Percentiles rank a stretch among this genome's conserved stretches.
These are phyloP conservation scores for Heritiera littoralis DNA, from an alignment of 345 rosid genomes.

Conservation along the genomic window DNA sequence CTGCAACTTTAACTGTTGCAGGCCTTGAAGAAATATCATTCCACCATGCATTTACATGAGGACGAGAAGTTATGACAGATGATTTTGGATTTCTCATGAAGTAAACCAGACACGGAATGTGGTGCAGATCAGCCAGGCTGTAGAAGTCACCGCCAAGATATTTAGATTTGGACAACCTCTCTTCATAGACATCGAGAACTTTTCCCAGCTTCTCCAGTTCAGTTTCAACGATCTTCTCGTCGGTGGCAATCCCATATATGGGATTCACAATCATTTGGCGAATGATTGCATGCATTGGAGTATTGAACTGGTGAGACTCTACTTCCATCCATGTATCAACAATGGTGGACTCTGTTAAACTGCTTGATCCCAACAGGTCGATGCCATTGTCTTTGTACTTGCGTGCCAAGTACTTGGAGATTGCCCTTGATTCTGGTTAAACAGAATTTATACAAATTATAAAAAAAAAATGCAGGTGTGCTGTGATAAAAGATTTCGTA, in stretches of 20 bases:
- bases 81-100: slow-evolving; percentile 34
- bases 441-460: neutral
- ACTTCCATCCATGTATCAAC: slow-evolving; percentile 50
- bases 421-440: slow-evolving; percentile 49
- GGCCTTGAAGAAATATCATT: slow-evolving; percentile 25
- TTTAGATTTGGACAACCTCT: slow-evolving; percentile 32
- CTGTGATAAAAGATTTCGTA: no score
- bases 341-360: slow-evolving; percentile 25
- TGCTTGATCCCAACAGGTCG: slow-evolving; percentile 25
- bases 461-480: no score
- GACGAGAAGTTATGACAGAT: slow-evolving; percentile 15
- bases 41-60: slow-evolving; percentile 24
- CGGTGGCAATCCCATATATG: slow-evolving; percentile 33
- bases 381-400: slow-evolving; percentile 35
- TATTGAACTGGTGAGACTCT: slow-evolving; percentile 46
- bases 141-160: slow-evolving; percentile 44
- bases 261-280: slow-evolving; percentile 40
- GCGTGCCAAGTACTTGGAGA: slow-evolving; percentile 39
- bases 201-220: slow-evolving; percentile 33
- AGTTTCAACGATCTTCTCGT: slow-evolving; percentile 30
- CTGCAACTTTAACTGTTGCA: slow-evolving; percentile 20
- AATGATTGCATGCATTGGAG: slow-evolving; percentile 24
- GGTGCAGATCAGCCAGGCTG: slow-evolving; percentile 52
- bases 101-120: slow-evolving; percentile 39
- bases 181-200: slow-evolving; percentile 55